Percentiles rank a stretch among this genome's conserved stretches.
These are phyloP conservation scores for Aureobasidium mangrovei DNA, from an alignment of 2,329 filamentous ascomycete genomes.

Conservation along the genomic window DNA sequence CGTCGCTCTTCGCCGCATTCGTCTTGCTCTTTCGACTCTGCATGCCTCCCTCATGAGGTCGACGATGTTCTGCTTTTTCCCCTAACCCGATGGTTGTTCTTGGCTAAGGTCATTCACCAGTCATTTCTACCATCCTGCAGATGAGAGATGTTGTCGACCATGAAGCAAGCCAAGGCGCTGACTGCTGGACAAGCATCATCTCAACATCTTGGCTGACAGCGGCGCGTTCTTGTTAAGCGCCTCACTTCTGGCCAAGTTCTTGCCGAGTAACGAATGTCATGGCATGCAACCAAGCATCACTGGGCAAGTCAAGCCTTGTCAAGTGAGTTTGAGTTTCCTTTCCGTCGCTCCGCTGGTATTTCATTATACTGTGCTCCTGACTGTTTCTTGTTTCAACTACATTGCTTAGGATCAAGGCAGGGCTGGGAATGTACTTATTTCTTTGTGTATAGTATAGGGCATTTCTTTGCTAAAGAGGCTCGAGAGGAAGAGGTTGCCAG, in stretches of 20 bases:
- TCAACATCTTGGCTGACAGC: neutral
- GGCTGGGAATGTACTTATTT: no score
- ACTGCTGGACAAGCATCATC: constrained; percentile 1
- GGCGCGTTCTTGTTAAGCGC: neutral
- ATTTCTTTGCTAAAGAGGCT: no score
- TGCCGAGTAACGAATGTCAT: neutral
- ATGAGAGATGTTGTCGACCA: constrained; percentile 5
- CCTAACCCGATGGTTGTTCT: neutral
- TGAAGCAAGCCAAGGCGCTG: constrained; percentile 5
- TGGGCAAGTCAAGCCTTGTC: neutral
- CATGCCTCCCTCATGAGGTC: neutral
- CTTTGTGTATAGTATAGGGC: no score
- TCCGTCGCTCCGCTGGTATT: no score
- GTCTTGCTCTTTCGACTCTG: neutral
- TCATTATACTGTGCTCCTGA: no score
- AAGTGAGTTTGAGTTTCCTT: no score
- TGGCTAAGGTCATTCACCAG: neutral
- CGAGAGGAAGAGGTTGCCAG: no score
- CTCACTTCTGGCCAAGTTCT: neutral
- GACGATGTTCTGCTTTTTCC: constrained; percentile 1
- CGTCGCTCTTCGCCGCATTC: constrained; percentile 1
- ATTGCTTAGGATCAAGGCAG: no score
- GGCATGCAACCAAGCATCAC: neutral
- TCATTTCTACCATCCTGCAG: neutral
- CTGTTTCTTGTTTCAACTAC: no score